Base-by-base conservation (phyloP, 1,139 yeast species). In the Taiozyma sp. region DNA sequence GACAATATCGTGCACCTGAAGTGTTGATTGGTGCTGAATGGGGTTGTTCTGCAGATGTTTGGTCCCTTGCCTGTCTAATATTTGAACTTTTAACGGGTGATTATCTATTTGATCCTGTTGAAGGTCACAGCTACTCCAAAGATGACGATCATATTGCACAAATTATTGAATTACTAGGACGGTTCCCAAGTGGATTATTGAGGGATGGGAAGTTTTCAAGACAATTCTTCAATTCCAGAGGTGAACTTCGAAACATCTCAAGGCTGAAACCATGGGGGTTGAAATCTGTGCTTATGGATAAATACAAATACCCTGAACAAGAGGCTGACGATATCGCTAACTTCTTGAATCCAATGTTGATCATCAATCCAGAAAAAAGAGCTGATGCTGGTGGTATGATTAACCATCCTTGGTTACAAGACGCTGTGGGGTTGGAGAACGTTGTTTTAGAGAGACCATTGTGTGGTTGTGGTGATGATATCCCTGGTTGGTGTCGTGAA, bases 61-160 rank as follows among this genome's bases (percentile, higher is more conserved):
- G 93, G 93, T 83, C 89, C 2, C 67, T 82, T 32, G 92, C 87
- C 1, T 85, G 92, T 65, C 70, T 85, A 50, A 72, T 85, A 7
- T 86, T 85, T 65, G 93, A 86, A 65, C 69, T 86, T 22, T 70
- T 85, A 27, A 85, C 93, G 0, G 89, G 91, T n/a, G 91, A 84
- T 63, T 84, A 82, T 62, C 68, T 85, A 44, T 85, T 86, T 64
- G 90, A 84, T 67, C 92, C 92, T 2, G 68, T 68, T 41, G 67
- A 70, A 49, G 74, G 75, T 0, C 74, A 70, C 47, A 67, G 73
- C 16, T 84, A 83, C 61, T 70, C 77, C 44, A 83, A 83, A 60
- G 87, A 84, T 64, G 92, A 84, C 58, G 92, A 85, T 61, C 91
- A 85, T 65, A 70, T 85, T 57, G 91, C 91, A 0, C 91, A 84